Percentiles rank a stretch among this genome's conserved stretches.
These are phyloP conservation scores for Ascobolus immersus DNA, from an alignment of 495 filamentous ascomycete species.

Conservation along the genomic window DNA sequence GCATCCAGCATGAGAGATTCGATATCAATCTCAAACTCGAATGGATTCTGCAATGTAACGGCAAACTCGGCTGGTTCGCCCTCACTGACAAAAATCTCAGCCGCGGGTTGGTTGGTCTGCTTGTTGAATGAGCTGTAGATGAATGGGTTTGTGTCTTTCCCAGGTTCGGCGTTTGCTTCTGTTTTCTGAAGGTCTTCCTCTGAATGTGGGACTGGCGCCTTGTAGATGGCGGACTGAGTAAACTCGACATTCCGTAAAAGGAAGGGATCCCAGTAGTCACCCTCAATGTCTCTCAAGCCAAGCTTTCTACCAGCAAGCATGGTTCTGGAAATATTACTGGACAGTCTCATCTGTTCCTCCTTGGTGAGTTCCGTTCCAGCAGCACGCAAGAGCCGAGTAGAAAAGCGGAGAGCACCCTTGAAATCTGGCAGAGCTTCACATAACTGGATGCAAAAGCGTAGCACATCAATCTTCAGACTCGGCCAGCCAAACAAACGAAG, in stretches of 20 bases:
- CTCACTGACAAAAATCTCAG: constrained; percentile 45
- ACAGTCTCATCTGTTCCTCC: constrained; percentile 63
- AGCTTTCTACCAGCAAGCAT: constrained; percentile 46
- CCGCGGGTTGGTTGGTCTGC: constrained; percentile 26
- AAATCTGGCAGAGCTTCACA: constrained; percentile 88
- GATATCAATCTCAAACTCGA: constrained; percentile 73
- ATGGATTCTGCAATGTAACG: constrained; percentile 75
- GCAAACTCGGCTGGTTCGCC: constrained; percentile 50
- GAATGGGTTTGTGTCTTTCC: constrained; percentile 56
- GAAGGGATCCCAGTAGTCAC: constrained; percentile 93
- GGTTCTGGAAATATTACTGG: constrained; percentile 63
- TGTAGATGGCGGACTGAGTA: constrained; percentile 24
- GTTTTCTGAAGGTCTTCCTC: constrained; percentile 43
- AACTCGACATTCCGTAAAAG: constrained; percentile 59
- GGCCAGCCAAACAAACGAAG: constrained; percentile 36
- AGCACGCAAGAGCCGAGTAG: constrained; percentile 54
- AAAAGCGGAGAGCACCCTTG: constrained; percentile 61
- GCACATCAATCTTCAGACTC: constrained; percentile 56
- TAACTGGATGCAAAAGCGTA: constrained; percentile 63
- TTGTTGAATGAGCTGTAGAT: constrained; percentile 78
- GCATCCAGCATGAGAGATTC: constrained; percentile 54
- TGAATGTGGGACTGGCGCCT: constrained; percentile 42
- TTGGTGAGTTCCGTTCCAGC: constrained; percentile 52
- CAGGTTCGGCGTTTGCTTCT: constrained; percentile 24
- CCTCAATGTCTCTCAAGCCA: constrained; percentile 39